These are phyloP conservation scores for Ettlia oleoabundans DNA, from an alignment of 139 green algal species.

Conservation along the genomic window DNA sequence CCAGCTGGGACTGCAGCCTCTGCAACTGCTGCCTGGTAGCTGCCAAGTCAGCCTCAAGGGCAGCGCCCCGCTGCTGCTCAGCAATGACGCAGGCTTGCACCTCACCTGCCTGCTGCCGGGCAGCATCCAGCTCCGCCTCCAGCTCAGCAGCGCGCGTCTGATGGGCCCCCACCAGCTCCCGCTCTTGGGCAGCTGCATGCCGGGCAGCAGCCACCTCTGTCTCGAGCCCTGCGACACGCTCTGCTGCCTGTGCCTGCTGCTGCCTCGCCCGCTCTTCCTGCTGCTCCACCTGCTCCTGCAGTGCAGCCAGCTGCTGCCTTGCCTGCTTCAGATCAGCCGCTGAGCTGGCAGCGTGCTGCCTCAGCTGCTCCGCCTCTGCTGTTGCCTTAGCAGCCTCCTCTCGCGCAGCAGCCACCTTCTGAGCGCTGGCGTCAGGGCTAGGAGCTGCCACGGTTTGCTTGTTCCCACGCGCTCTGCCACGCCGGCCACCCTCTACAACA, in stretches of 20 bases:
- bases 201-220: background rate
- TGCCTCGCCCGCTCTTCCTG: background rate
- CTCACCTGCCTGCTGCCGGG: background rate
- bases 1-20: background rate
- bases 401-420: constrained; percentile 4
- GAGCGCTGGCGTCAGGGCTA: background rate
- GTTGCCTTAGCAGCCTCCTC: background rate
- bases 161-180: constrained; percentile 1
- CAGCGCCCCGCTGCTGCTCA: constrained; percentile 1
- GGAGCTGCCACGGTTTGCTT: background rate
- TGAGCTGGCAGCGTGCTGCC: background rate
- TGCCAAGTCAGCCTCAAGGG: constrained; percentile 7
- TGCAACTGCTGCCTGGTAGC: background rate
- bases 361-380: background rate
- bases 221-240: background rate
- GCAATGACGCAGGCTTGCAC: background rate
- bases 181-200: background rate
- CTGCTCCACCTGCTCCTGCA: background rate
- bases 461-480: background rate
- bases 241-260: background rate
- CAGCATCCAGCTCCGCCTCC: background rate
- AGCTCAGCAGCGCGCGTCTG: background rate
- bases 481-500: background rate
- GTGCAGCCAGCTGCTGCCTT: background rate
- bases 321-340: background rate